These are phyloP conservation scores for Closterium sp. DNA, from an alignment of 139 green algal species.

Conservation along the genomic window DNA sequence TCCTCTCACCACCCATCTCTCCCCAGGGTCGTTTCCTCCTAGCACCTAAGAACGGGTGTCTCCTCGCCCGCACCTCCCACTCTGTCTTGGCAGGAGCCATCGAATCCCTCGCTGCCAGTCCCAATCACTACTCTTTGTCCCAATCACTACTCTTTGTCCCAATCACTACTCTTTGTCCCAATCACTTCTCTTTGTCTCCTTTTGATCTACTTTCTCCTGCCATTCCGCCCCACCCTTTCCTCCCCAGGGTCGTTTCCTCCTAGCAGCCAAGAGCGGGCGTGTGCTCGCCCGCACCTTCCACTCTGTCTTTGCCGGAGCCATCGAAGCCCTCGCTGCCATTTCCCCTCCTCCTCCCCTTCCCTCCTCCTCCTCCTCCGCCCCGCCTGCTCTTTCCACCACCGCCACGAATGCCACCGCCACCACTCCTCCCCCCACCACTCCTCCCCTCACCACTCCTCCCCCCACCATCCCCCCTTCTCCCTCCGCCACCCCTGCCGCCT, in stretches of 20 bases:
- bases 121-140: too few species aligned
- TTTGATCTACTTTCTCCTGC: neutral
- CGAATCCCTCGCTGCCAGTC: too few species aligned
- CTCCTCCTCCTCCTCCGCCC: neutral
- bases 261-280: conserved; percentile 43
- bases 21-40: neutral
- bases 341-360: neutral
- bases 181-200: neutral
- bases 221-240: neutral
- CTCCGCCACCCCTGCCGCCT: too few species aligned
- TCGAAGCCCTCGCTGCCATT: neutral
- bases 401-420: too few species aligned
- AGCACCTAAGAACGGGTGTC: conserved; percentile 9
- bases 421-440: too few species aligned
- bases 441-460: too few species aligned
- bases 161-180: neutral
- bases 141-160: too few species aligned
- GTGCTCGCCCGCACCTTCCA: conserved; percentile 47
- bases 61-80: conserved; percentile 44
- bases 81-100: conserved; percentile 1
- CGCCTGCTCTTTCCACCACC: too few species aligned
- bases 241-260: conserved; percentile 46
- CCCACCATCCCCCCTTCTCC: too few species aligned
- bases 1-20: neutral
- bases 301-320: conserved; percentile 18